Evolutionary conservation across 2,329 filamentous ascomycete genomes (phyloP), one percentile per base, ranked within the genome.

Genomic region (Basipetospora sp.): DNA sequence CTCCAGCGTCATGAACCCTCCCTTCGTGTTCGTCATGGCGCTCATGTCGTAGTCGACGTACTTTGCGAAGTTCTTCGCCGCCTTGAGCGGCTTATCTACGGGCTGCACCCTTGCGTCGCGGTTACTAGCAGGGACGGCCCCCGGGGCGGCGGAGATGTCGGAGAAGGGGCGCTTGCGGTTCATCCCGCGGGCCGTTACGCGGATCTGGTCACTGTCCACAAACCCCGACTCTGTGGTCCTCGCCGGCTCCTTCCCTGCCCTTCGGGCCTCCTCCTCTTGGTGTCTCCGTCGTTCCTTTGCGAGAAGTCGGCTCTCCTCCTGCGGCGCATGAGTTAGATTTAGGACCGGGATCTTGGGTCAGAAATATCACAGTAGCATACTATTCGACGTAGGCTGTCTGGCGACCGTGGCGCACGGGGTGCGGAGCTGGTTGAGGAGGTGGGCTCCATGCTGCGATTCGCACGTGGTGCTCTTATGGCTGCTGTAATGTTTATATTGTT

Each of bases 31-130:
- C 5, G 80, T 92, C 86, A 98, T 96, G 60, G 88, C 81, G 53
- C 82, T 88, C 60, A 98, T 90, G 57, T 98, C 90, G 61, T 94
- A 96, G 53, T 98, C 90, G 51, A 98, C 87, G 54, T 81, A 96
- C 55, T 90, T 88, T 43, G 82, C 76, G 48, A 96, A 94, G 52
- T 92, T 94, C 50, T 77, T 74, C 33, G 84, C 83, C 1, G 88
- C 80, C 39, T 76, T 77, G 35, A 92, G 77, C 31, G 55, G 42
- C 54, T 52, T 63, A 13, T 65, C 63, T 5, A 16, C 34, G 4
- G 39, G 29, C 48, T 52, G 54, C 46, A 58, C 60, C 34, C 74
- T 68, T 4, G 74, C 81, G 65, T 90, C 80, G 49, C 84, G 78
- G 50, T 74, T 72, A 22, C 69, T 83, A 10, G 67, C 58, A 1